Base-by-base conservation (phyloP, 1,284 basidiomycete species). In the Puccinia coronata region DNA sequence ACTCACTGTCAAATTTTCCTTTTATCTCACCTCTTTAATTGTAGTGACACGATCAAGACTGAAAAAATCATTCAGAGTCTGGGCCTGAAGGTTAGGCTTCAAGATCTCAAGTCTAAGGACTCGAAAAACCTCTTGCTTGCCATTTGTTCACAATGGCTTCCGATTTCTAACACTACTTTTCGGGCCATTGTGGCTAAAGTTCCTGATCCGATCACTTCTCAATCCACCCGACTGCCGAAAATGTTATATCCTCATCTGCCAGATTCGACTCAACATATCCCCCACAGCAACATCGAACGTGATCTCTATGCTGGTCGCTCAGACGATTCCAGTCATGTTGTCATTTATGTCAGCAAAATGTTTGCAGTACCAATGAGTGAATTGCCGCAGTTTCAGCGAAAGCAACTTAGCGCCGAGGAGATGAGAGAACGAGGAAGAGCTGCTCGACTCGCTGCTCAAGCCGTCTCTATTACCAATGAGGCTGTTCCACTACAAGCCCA, bases 281-380 rank as follows among this genome's bases (percentile, higher is more conserved):
- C 94, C 1, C 91, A 90, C 83, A 94, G 92, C 85, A 91, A 92
- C 83, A 88, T 97, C 34, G 96, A 99, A 86, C 87, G 88, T 83
- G 92, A 93, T 82, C 88, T 99, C 14, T 98, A 92, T 87, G 87
- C 89, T 0, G 93, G 93, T 78, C 90, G 90, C 82, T 51, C 90
- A n/a, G 88, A 85, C 0, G 84, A 90, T 2, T 88, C 89, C 4
- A 90, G 91, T 0, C 90, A 88, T 78, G 88, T 95, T n/a, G 90
- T 92, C 18, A 94, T 91, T 4, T 97, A 96, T 86, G 93, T 99
- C 77, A 97, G 94, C 88, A 99, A 99, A 87, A 99, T 99, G 96
- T 98, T 99, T 86, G 95, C 95, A 0, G 92, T 98, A 0, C 88
- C 91, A 31, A 88, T 87, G 25, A 90, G 90, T 77, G 93, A 96